Base-by-base conservation (phyloP, 2,329 filamentous ascomycete species). In the Leptographium flavum region DNA sequence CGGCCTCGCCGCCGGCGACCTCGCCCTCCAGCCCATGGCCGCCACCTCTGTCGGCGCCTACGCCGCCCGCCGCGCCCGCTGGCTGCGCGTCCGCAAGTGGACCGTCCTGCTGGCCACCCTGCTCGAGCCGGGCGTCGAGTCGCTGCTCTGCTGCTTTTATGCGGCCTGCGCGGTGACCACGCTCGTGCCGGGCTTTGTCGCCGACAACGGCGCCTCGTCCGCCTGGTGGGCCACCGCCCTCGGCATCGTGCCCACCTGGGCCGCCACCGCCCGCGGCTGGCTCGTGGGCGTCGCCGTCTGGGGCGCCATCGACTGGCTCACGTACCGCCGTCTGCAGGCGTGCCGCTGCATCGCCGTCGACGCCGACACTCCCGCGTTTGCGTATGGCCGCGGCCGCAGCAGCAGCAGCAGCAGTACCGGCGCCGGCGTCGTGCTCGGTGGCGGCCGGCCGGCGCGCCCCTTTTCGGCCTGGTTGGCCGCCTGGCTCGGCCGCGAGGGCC, bases 71-170 rank as follows among this genome's bases (percentile, higher is more conserved):
- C 75, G 92, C 22, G 81, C 88, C 4, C 76, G 92, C 43, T 98
- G 92, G 92, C 68, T 96, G 22, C 77, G 92, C 6, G 93, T 94
- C 1, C 73, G 92, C 39, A 98, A 98, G 61, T 96, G 87, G 67
- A 95, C 90, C 0, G 92, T 98, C 14, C 73, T 86, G 2, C 69
- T 83, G 0, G 93, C 92, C 0, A 96, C 93, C 0, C 67, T 95
- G 1, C 85, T 95, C 3, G 92, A 98, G 58, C 92, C 90, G 0
- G 88, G 87, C 2, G 87, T 93, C 1, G 92, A 98, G 61, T 83
- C 82, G 25, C 73, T 98, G 30, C 58, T 96, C 0, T 95, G 87
- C 63, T 87, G 82, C 21, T 64, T 80, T 0, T 87, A 93, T 56
- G 78, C 87, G 37, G 75, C 87, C 2, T 94, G 83, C 60, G 86